phyloP scores from a whole-genome alignment of 495 filamentous ascomycete species.

The Pseudoneurospora amorphoporcata region DNA sequence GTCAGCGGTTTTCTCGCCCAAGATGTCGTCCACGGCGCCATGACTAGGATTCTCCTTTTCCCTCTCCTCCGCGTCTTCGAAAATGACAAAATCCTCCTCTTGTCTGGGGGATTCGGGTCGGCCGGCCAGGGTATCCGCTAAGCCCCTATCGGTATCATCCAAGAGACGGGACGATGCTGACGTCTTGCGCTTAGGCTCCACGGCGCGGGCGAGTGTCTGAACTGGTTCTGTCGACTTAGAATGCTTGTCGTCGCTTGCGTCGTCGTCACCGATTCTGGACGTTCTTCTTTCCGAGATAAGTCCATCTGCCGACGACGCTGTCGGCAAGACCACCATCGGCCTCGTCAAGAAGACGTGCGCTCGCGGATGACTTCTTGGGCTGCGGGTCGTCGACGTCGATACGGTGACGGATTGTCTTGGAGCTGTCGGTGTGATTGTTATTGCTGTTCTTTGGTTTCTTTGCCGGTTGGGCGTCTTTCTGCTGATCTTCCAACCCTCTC shows the following conservation, averaged over 20 bases:
- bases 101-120: fast-evolving
- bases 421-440: background rate
- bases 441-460: background rate
- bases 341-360: background rate
- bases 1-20: too few species aligned
- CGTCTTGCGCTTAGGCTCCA: background rate
- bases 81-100: background rate
- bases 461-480: background rate
- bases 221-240: background rate
- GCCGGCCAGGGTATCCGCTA: background rate
- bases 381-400: background rate
- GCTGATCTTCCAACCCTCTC: background rate
- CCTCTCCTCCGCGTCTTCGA: too few species aligned
- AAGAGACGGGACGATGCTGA: background rate
- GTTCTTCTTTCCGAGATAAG: background rate
- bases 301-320: background rate
- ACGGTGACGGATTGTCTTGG: background rate
- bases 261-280: background rate
- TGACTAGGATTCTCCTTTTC: too few species aligned
- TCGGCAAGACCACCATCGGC: background rate
- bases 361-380: background rate
- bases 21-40: too few species aligned
- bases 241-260: background rate
- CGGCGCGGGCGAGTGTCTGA: fast-evolving
- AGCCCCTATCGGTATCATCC: background rate